phyloP scores from a whole-genome alignment of 345 rosid species.

The Aurinia saxatilis region DNA sequence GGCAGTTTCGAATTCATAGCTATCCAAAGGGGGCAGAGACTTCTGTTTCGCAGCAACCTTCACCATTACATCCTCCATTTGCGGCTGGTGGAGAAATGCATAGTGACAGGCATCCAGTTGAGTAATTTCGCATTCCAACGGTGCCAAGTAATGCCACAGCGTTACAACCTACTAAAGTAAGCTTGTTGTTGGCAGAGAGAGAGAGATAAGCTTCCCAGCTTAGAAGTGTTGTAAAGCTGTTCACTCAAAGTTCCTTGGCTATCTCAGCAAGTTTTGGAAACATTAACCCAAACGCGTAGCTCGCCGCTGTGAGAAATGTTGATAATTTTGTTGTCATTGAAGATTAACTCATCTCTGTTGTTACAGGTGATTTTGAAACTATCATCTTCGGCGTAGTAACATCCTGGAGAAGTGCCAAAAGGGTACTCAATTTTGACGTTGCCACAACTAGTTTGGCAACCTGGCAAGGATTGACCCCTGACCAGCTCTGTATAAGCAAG shows the following conservation, averaged over 20 bases:
- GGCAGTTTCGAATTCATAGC: not conserved
- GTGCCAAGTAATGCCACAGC: not conserved
- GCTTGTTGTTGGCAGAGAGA: slow-evolving; percentile 21
- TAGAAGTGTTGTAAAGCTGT: not conserved
- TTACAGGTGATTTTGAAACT: slow-evolving; percentile 15
- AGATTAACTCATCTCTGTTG: no score
- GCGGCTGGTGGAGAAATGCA: not conserved
- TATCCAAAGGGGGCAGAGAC: not conserved
- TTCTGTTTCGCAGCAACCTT: slow-evolving; percentile 9
- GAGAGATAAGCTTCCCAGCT: not conserved
- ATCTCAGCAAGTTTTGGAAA: no score
- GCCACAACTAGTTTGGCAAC: slow-evolving; percentile 19
- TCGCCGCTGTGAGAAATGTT: no score
- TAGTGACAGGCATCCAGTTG: not conserved
- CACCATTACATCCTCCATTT: no score
- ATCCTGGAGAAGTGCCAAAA: slow-evolving; percentile 19
- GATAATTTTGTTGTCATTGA: no score
- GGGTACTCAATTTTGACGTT: slow-evolving; percentile 25
- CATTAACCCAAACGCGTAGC: slow-evolving; percentile 1
- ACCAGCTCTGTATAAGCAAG: not conserved
- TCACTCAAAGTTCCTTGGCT: no score
- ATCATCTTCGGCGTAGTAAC: slow-evolving; percentile 7
- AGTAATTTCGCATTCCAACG: not conserved
- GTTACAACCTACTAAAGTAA: slow-evolving; percentile 29
- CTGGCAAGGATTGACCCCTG: not conserved